Evolutionary conservation across 306 rosid genomes (phyloP), one percentile per base, ranked within the genome.

Genomic region (Cicer judaicum): DNA sequence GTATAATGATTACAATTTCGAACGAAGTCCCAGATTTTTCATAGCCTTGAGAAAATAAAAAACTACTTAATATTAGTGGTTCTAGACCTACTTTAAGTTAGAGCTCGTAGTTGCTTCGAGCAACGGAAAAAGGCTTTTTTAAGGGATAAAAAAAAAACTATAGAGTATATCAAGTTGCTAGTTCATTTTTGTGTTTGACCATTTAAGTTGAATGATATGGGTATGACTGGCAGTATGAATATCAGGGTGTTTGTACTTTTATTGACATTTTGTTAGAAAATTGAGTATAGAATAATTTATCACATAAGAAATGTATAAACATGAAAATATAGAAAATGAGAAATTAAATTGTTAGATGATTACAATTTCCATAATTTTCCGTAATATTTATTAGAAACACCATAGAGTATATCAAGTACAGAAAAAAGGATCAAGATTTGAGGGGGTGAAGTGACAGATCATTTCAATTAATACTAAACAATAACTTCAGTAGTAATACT

Each of bases 101-200:
- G n/a, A n/a, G n/a, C n/a, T n/a, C n/a, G n/a, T n/a, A n/a, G n/a
- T n/a, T n/a, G n/a, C n/a, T n/a, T n/a, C n/a, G n/a, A n/a, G n/a
- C n/a, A n/a, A n/a, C n/a, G n/a, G n/a, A n/a, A n/a, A 16, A 16
- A 16, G 18, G 18, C 1, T 16, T 16, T 16, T 16, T 16, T 16
- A 16, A 16, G 18, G 18, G 18, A 16, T 16, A 16, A 16, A 16
- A 16, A 16, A 16, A 16, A 16, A n/a, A n/a, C n/a, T 1, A 16
- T 16, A 16, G 18, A 16, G 18, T 16, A 16, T 16, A 16, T 16
- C 18, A 24, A 24, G 38, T 68, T 7, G 59, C n/a, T n/a, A 46
- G 44, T 68, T 8, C 43, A 29, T 57, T 55, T 52, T 57, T 57
- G 8, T 24, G 15, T 68, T 47, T 68, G 13, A 67, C 56, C 56